Evolutionary conservation across 2,329 filamentous ascomycete species (phyloP).

Genomic region (Aspergillus calidoustus): DNA sequence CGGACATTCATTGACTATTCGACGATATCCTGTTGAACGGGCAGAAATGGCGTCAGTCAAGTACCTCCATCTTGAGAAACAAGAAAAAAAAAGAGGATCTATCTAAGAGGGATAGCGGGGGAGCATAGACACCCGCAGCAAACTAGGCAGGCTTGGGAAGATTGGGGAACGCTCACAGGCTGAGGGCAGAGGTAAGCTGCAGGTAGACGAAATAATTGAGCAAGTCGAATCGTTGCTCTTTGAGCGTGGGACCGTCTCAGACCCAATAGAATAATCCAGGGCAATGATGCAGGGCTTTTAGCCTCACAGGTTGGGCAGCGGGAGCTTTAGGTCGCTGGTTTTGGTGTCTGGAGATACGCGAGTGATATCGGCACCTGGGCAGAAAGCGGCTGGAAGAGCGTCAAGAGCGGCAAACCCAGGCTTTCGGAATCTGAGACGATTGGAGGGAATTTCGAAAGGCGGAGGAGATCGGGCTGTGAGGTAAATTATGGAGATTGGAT

Average conservation of each 20-base stretch:
- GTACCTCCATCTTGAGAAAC: slow-evolving; percentile 3
- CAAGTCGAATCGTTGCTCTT: slow-evolving; percentile 13
- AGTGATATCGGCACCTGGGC: not conserved
- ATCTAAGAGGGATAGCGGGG: slow-evolving; percentile 16
- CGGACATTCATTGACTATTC: slow-evolving; percentile 9
- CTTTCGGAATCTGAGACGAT: slow-evolving; percentile 11
- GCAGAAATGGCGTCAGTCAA: slow-evolving; percentile 17
- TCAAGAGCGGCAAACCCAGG: slow-evolving; percentile 21
- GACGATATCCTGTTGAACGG: slow-evolving; percentile 12
- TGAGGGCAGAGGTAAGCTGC: slow-evolving; percentile 21
- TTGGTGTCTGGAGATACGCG: slow-evolving; percentile 15
- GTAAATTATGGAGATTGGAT: not conserved
- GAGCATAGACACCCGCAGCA: slow-evolving; percentile 22
- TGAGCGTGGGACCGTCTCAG: slow-evolving; percentile 4
- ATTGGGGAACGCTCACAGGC: slow-evolving; percentile 26
- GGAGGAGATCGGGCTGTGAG: not conserved
- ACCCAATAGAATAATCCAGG: slow-evolving; percentile 27
- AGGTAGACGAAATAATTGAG: slow-evolving; percentile 10
- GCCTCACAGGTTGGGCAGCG: slow-evolving; percentile 48
- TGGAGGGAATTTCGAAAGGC: not conserved
- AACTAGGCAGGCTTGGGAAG: slow-evolving; percentile 19
- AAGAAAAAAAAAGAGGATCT: slow-evolving; percentile 1
- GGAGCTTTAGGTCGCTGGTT: slow-evolving; percentile 15
- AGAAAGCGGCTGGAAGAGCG: slow-evolving; percentile 17
- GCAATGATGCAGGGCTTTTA: slow-evolving; percentile 32